Conservation (phyloP, 1,139 yeast species). For the Candida labiduridarum region DNA sequence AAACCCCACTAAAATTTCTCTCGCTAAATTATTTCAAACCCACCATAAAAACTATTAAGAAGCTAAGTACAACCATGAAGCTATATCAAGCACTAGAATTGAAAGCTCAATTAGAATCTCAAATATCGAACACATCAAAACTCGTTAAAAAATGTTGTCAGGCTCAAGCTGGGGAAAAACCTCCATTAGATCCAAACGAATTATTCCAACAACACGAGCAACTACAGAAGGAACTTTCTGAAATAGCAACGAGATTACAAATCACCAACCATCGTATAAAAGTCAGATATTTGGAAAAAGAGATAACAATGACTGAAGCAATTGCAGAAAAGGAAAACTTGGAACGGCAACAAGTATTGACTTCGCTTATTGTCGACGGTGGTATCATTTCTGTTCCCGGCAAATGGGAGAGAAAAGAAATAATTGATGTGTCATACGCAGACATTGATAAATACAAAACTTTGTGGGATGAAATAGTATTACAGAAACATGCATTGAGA, state of each 20-base stretch:
- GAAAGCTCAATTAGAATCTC: not conserved
- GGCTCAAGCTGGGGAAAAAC: not conserved
- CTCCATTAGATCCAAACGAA: conserved; percentile 7
- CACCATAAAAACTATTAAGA: too few species aligned
- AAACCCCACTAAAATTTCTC: too few species aligned
- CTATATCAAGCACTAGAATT: conserved; percentile 6
- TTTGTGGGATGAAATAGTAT: not conserved
- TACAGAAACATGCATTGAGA: not conserved
- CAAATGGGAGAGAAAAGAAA: not conserved
- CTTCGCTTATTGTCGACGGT: not conserved
- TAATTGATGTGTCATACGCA: not conserved
- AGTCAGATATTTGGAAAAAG: not conserved
- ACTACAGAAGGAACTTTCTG: not conserved
- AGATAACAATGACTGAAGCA: conserved; percentile 4
- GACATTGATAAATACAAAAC: conserved; percentile 4
- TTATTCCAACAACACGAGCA: conserved; percentile 1
- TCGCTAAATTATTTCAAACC: too few species aligned
- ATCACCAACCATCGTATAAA: conserved; percentile 1
- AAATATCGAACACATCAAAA: not conserved
- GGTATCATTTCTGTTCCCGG: conserved; percentile 1
- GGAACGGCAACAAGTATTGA: not conserved
- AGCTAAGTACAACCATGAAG: not conserved
- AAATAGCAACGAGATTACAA: conserved; percentile 1
- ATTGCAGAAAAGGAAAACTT: conserved; percentile 4
- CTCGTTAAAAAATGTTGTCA: conserved; percentile 4